These are phyloP conservation scores for Apiotrichum porosum DNA, from an alignment of 1,284 basidiomycete genomes.

Conservation along the genomic window DNA sequence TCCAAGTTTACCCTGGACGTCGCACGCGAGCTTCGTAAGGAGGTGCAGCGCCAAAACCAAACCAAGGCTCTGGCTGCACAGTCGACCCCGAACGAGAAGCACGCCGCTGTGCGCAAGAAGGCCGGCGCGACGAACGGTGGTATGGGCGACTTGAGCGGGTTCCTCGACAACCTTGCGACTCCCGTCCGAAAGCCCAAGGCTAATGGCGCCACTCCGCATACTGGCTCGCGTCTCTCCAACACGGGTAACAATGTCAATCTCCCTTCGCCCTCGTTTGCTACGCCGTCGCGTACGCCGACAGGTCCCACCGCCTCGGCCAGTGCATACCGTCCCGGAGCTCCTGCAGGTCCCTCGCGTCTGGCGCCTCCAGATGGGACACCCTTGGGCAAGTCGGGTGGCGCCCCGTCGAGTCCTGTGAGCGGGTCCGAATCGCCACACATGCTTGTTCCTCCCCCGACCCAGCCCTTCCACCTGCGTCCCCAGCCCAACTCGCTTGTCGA, in stretches of 20 bases:
- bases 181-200: slow-evolving; percentile 26
- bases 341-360: slow-evolving; percentile 16
- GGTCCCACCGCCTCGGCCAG: slow-evolving; percentile 10
- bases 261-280: slow-evolving; percentile 17
- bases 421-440: slow-evolving; percentile 9
- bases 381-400: slow-evolving; percentile 14
- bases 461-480: slow-evolving; percentile 36
- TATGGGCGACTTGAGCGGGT: slow-evolving; percentile 38
- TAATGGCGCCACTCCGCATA: background rate
- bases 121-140: slow-evolving; percentile 9
- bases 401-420: slow-evolving; percentile 33
- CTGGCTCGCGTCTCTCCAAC: slow-evolving; percentile 17
- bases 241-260: slow-evolving; percentile 23
- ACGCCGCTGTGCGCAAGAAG: slow-evolving; percentile 27
- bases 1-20: slow-evolving; percentile 41
- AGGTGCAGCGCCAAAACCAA: slow-evolving; percentile 45
- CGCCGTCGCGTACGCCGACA: slow-evolving; percentile 11
- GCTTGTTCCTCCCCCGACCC: slow-evolving; percentile 17
- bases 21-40: slow-evolving; percentile 44
- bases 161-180: slow-evolving; percentile 39
- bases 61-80: slow-evolving; percentile 24
- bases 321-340: slow-evolving; percentile 14
- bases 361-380: slow-evolving; percentile 21
- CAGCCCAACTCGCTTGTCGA: slow-evolving; percentile 41
- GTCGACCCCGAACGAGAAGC: slow-evolving; percentile 14